Base-by-base conservation (phyloP, 176 grass and related monocot genomes). In the Carex cristatella region DNA sequence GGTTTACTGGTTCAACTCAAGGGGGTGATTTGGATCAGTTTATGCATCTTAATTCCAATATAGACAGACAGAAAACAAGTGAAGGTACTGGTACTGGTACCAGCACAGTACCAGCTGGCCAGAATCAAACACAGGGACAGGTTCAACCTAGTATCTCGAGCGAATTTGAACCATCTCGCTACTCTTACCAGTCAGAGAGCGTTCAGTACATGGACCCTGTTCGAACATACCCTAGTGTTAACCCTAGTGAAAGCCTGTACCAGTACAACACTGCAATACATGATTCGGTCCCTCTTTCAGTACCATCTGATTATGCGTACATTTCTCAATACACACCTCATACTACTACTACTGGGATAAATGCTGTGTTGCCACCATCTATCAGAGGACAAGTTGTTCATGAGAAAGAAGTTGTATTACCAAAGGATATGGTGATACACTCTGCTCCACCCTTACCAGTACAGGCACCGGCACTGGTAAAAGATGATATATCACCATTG, bases 11-110 rank as follows among this genome's bases (percentile, higher is more conserved):
- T 84, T 79, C 82, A 10, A 94, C 92, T 23, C 33, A 57, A 79
- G 74, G 30, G 18, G 88, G 83, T 85, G 90, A 96, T 60, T 62
- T 88, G 28, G 91, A 94, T 42, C 90, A 94, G 81, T 96, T 94
- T 55, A 62, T 96, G 74, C 92, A 91, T 87, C 90, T 94, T 81
- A 90, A 87, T 86, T 23, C 77, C 37, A 91, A 92, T 82, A 82
- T 73, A 60, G 86, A 94, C 12, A 83, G 63, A 55, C 48, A 65
- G 14, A 87, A 87, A 79, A 79, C 70, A 61, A 86, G 68, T 71
- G 86, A 81, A 85, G 88, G 12, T 0, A 40, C 38, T 40, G 69
- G 71, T 84, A 83, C 19, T 65, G 81, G 5, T 83, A 83, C 63
- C 4, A 54, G 63, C 49, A 83, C 86, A 81, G 27, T 84, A 16